Conservation (phyloP, 306 rosid genomes). For the Lathyrus tuberosus region DNA sequence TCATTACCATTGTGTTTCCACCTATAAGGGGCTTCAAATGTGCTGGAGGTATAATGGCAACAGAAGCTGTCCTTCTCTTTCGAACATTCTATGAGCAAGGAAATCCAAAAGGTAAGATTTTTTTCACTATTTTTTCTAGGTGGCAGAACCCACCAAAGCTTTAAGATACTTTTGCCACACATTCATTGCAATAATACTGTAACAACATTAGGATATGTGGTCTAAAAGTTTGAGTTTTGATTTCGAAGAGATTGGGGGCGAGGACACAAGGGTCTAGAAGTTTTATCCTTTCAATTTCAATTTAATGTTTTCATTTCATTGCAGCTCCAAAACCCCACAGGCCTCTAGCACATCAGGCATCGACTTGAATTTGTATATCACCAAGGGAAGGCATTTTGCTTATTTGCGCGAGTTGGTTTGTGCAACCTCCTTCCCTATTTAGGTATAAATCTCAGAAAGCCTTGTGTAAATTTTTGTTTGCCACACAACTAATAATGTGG, state of each 20-base stretch:
- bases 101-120: conserved; percentile 84
- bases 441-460: no score
- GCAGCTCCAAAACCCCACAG: conserved; percentile 97
- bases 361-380: conserved; percentile 37
- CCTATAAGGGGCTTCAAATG: conserved; percentile 69
- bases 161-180: not conserved
- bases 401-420: not conserved
- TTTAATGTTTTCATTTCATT: conserved; percentile 28
- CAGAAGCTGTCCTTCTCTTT: conserved; percentile 80
- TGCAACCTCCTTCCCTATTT: not conserved
- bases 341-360: conserved; percentile 46
- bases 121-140: not conserved
- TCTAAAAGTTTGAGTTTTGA: no score
- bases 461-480: no score
- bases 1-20: conserved; percentile 46
- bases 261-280: not conserved
- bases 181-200: no score
- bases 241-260: not conserved
- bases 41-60: conserved; percentile 85
- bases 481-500: no score
- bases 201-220: no score
- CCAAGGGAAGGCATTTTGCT: not conserved
- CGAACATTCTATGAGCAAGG: conserved; percentile 90
- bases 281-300: not conserved
- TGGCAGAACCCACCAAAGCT: conserved; percentile 13